Conservation (phyloP, 352 stramenopile species). For the Thalassiosira livingstoniorum region DNA sequence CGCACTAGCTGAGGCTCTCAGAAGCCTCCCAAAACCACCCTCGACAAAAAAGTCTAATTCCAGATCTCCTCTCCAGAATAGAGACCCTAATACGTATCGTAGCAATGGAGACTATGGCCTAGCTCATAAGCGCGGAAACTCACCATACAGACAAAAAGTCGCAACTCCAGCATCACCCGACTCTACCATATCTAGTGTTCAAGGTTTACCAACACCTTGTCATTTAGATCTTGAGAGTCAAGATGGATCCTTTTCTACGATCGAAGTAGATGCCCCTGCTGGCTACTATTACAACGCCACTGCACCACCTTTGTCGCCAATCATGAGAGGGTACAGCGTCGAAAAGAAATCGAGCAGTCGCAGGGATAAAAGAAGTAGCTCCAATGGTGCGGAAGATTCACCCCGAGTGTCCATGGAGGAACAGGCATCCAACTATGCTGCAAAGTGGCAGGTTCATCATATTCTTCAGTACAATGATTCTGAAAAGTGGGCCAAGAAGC, state of each 20-base stretch:
- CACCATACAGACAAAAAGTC: background rate
- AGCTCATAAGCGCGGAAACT: no score
- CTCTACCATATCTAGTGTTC: constrained; percentile 56
- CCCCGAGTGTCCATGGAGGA: background rate
- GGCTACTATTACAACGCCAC: constrained; percentile 49
- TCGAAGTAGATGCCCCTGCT: constrained; percentile 5
- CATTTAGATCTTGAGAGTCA: constrained; percentile 49
- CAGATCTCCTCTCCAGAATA: constrained; percentile 13
- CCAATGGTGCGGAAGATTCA: constrained; percentile 32
- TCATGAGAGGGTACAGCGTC: background rate
- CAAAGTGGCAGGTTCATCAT: constrained; percentile 61
- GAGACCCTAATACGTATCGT: background rate
- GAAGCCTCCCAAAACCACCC: background rate
- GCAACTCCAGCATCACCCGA: constrained; percentile 25
- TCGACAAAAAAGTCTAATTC: background rate
- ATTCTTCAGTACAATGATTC: constrained; percentile 53
- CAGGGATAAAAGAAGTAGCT: no score
- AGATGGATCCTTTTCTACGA: constrained; percentile 30
- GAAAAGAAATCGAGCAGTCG: no score
- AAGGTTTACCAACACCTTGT: constrained; percentile 55
- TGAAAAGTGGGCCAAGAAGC: constrained; percentile 25
- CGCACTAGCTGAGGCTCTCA: background rate
- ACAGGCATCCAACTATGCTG: background rate
- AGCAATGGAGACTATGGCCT: no score
- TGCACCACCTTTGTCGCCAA: constrained; percentile 54